Conservation (phyloP, 192 early-diverging fungal species). For the Backusella sp. region DNA sequence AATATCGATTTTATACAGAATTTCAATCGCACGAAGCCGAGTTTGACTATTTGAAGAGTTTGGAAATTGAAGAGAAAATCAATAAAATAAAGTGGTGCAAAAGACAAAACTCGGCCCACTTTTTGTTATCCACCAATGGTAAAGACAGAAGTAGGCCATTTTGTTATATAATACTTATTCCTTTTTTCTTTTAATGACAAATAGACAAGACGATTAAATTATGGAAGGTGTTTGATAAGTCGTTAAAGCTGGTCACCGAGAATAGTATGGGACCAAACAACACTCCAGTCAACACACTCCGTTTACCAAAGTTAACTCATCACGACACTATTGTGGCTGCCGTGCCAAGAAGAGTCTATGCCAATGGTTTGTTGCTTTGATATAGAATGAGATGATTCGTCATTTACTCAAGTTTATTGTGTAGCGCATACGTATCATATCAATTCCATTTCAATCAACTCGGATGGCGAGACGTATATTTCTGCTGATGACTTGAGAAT, state of each 20-base stretch:
- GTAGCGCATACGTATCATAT: constrained; percentile 90
- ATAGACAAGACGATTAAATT: constrained; percentile 93
- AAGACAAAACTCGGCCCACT: constrained; percentile 86
- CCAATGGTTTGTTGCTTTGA: constrained; percentile 49
- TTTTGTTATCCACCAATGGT: constrained; percentile 91
- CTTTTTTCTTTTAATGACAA: too few relatives aligned
- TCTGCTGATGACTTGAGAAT: constrained; percentile 92
- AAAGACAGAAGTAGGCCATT: neutral
- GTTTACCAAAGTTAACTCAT: constrained; percentile 77
- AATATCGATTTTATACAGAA: constrained; percentile 96
- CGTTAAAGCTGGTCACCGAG: constrained; percentile 83
- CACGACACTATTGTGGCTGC: constrained; percentile 89
- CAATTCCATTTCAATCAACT: constrained; percentile 94
- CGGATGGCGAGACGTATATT: constrained; percentile 87
- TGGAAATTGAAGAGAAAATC: constrained; percentile 97
- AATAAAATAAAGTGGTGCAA: constrained; percentile 96
- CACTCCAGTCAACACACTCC: constrained; percentile 46
- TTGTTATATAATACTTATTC: neutral
- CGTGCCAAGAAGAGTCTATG: constrained; percentile 84
- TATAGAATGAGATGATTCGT: neutral
- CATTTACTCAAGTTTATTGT: too few relatives aligned
- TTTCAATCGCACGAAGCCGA: constrained; percentile 97
- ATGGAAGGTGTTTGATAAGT: constrained; percentile 93
- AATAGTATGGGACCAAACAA: constrained; percentile 65
- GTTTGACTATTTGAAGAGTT: constrained; percentile 92